Base-by-base conservation (phyloP, 2,329 filamentous ascomycete genomes). In the Scedosporium minutisporum region DNA sequence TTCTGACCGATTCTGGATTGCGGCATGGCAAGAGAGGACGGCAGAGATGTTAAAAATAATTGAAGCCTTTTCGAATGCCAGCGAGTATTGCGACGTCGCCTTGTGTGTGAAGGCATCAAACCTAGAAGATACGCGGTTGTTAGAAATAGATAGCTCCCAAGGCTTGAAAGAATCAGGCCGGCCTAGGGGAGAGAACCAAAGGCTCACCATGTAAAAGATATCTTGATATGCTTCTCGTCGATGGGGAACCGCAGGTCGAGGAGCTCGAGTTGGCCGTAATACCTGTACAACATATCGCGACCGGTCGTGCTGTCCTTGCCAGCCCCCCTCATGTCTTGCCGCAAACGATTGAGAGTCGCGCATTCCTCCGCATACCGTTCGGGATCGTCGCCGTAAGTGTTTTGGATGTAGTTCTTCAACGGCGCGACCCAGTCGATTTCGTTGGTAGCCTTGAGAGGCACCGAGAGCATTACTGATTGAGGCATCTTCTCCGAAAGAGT, bases 31-130 rank as follows among this genome's bases (percentile, higher is more conserved):
- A 62, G 93, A 97, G 21, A 99, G 82, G 27, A 97, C 93, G 68
- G 95, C 93, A 44, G 93, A 96, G 68, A 99, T 99, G 76, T 99
- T 99, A 82, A 99, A 99, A 70, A 99, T 97, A 72, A 99, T 96
- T 69, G 93, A 97, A 14, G 95, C 95, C 74, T 99, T 99, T 75
- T 99, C 95, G 73, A 96, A 99, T 58, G 95, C 95, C 58, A 99
- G 82, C 6, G 93, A 97, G 78, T 96, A 97, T 74, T 99, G 95
- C 3, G 93, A 87, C 4, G 95, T 99, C n/a, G 92, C 84, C 72
- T 97, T 97, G 74, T 96, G 93, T 55, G 95, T 99, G 73, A 99
- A 99, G n/a, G 96, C 95, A 75, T 99, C 95, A 77, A 96, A 97
- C 92, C 92, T 96, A 33, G 23, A 21, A n/a, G 33, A 38, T 16